phyloP scores from a whole-genome alignment of 352 stramenopile genomes.

The Aphanomyces cochlioides region DNA sequence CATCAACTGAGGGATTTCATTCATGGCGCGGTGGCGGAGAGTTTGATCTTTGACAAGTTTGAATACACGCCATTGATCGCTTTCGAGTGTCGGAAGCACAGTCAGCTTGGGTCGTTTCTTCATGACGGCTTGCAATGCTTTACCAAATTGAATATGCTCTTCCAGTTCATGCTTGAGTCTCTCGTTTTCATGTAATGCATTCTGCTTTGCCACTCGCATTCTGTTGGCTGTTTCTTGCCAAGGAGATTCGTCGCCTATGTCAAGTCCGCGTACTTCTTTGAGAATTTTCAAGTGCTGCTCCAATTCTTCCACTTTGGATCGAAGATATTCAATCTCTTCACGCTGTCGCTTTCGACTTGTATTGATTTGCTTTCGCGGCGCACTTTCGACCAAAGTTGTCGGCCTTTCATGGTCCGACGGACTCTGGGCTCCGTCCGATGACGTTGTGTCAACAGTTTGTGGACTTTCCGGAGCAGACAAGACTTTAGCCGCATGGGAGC shows the following conservation, averaged over 20 bases:
- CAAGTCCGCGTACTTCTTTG: not conserved
- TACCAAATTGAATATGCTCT: conserved; percentile 26
- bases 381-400: not conserved
- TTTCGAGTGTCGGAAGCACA: conserved; percentile 15
- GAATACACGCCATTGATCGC: conserved; percentile 19
- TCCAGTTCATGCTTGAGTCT: conserved; percentile 18
- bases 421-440: conserved; percentile 5
- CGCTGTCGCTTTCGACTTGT: conserved; percentile 22
- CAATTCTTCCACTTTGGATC: conserved; percentile 21
- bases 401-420: conserved; percentile 13
- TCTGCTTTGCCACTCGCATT: conserved; percentile 15
- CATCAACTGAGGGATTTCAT: conserved; percentile 4
- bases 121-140: conserved; percentile 14
- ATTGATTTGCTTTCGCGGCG: conserved; percentile 17
- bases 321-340: conserved; percentile 26
- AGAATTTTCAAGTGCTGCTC: conserved; percentile 19
- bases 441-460: not conserved
- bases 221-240: conserved; percentile 15
- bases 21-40: conserved; percentile 2
- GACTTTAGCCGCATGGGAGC: conserved; percentile 1
- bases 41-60: conserved; percentile 13
- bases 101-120: conserved; percentile 26
- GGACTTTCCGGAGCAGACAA: not conserved
- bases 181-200: conserved; percentile 9
- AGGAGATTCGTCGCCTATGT: not conserved